phyloP scores from a whole-genome alignment of 2,329 filamentous ascomycete genomes.

The Diaporthe citrichinensis region DNA sequence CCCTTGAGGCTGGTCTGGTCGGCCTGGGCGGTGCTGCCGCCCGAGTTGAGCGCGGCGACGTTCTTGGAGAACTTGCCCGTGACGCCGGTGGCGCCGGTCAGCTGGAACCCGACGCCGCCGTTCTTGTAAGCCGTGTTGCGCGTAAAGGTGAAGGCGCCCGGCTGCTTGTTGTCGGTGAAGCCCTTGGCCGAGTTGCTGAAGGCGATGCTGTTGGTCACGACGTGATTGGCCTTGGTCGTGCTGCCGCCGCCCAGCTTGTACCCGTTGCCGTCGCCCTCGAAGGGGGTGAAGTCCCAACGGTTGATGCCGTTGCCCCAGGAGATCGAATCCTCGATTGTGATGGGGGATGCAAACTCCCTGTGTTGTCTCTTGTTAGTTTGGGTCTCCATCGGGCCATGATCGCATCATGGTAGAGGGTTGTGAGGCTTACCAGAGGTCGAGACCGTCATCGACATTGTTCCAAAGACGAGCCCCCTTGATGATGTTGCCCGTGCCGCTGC shows the following conservation, averaged over 20 bases:
- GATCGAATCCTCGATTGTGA: conserved; percentile 60
- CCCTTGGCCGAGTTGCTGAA: conserved; percentile 60
- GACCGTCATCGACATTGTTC: conserved; percentile 66
- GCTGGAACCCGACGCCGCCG: conserved; percentile 56
- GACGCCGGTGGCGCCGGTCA: conserved; percentile 50
- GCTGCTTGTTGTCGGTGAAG: conserved; percentile 62
- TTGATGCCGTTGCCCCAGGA: conserved; percentile 63
- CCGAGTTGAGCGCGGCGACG: conserved; percentile 53
- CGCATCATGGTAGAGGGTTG: neutral
- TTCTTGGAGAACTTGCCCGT: conserved; percentile 53
- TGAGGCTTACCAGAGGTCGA: conserved; percentile 46
- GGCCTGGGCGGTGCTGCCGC: conserved; percentile 41
- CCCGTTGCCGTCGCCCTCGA: conserved; percentile 62
- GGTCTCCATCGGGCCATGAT: too few species aligned
- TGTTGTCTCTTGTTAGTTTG: neutral
- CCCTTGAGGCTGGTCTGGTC: conserved; percentile 47
- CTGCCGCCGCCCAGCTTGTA: conserved; percentile 61
- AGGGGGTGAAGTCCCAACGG: conserved; percentile 58
- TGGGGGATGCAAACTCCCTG: conserved; percentile 54
- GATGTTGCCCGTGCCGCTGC: conserved; percentile 60
- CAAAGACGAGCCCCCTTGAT: conserved; percentile 61
- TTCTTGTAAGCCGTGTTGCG: conserved; percentile 64
- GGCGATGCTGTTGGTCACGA: conserved; percentile 60
- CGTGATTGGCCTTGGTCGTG: conserved; percentile 56
- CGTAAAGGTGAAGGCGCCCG: conserved; percentile 55